Percentiles rank a stretch among this genome's conserved stretches.
These are phyloP conservation scores for Arthrobotrys sphaeroides DNA, from an alignment of 2,329 filamentous ascomycete genomes.

Conservation along the genomic window DNA sequence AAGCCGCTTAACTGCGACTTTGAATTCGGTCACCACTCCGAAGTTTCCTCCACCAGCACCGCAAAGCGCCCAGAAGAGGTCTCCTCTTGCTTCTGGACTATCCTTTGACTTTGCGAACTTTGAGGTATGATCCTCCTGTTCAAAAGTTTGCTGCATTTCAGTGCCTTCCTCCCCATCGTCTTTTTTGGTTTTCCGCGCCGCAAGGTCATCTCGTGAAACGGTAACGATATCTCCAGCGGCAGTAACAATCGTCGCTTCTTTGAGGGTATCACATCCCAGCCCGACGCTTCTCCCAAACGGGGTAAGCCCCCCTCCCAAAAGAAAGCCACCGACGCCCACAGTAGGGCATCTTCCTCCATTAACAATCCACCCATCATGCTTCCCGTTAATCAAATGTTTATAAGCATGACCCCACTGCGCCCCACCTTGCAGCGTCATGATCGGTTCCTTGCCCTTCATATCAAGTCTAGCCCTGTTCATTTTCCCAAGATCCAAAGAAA, in stretches of 20 bases:
- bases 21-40: constrained; percentile 61
- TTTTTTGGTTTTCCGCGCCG: too few relatives aligned
- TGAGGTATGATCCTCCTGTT: too few relatives aligned
- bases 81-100: constrained; percentile 22
- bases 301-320: constrained; percentile 61
- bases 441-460: constrained; percentile 14
- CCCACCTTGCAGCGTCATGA: constrained; percentile 58
- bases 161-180: constrained; percentile 44
- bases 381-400: constrained; percentile 57
- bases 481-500: constrained; percentile 59
- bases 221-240: constrained; percentile 56
- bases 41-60: constrained; percentile 63
- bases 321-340: constrained; percentile 62
- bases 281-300: constrained; percentile 60
- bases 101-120: constrained; percentile 52
- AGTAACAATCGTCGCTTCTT: constrained; percentile 60
- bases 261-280: constrained; percentile 61
- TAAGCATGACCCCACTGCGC: constrained; percentile 60
- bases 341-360: constrained; percentile 60
- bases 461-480: constrained; percentile 59
- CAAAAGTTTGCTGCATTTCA: too few relatives aligned
- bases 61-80: constrained; percentile 62
- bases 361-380: constrained; percentile 55
- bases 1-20: constrained; percentile 55
- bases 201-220: constrained; percentile 36